Evolutionary conservation across 1,139 yeast genomes (phyloP).

Genomic region (Saccharomyces hybrid): DNA sequence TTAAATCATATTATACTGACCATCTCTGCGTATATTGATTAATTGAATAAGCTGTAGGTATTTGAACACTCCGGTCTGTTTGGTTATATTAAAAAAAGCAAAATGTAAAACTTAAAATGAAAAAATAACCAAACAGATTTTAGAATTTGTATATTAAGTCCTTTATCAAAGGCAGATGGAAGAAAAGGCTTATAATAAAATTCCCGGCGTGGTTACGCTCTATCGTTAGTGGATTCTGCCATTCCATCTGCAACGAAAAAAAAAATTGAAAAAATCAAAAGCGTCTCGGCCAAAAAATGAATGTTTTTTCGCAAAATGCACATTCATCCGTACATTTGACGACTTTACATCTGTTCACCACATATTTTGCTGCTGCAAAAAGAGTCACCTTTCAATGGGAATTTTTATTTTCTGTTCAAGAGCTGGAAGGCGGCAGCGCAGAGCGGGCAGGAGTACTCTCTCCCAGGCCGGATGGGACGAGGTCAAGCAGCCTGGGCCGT

Average conservation of each 20-base stretch:
- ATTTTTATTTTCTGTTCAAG: not conserved
- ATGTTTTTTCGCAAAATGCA: not conserved
- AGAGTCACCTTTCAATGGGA: not conserved
- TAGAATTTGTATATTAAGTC: not conserved
- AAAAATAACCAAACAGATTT: not conserved
- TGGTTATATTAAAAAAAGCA: slow-evolving; percentile 1
- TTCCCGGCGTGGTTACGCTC: not conserved
- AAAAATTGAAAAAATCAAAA: not conserved
- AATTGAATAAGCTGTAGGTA: slow-evolving; percentile 23
- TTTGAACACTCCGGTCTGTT: slow-evolving; percentile 82
- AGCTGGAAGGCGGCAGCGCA: no score
- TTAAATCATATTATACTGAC: slow-evolving; percentile 52
- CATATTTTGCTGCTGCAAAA: not conserved
- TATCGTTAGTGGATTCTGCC: not conserved
- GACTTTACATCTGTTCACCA: not conserved
- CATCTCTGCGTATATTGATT: slow-evolving; percentile 80
- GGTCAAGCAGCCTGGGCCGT: not conserved
- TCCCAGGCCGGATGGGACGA: not conserved
- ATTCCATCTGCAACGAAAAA: not conserved
- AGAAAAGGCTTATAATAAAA: not conserved
- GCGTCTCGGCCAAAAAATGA: not conserved
- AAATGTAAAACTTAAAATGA: not conserved
- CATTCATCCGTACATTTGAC: not conserved
- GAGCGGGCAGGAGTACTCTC: not conserved
- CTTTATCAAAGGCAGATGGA: not conserved